Evolutionary conservation across 2,329 filamentous ascomycete genomes (phyloP).

Genomic region (Fusarium vanettenii): DNA sequence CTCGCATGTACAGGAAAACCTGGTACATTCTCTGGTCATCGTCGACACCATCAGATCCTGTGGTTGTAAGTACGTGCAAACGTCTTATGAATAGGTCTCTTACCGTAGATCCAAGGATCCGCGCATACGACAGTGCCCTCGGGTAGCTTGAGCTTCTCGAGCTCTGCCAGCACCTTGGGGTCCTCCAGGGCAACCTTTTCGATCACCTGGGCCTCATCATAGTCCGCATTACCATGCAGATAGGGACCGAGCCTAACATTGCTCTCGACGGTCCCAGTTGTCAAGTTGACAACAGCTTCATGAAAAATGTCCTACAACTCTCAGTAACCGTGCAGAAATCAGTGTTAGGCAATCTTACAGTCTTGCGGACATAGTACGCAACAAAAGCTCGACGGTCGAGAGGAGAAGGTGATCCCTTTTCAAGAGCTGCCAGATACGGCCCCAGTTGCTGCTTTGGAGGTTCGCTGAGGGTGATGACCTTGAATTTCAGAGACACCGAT

Average conservation of each 20-base stretch:
- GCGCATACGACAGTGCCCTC: constrained; percentile 33
- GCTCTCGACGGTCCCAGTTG: constrained; percentile 19
- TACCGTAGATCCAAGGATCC: constrained; percentile 36
- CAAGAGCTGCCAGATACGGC: constrained; percentile 22
- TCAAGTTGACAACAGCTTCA: constrained; percentile 32
- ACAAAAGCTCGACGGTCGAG: constrained; percentile 30
- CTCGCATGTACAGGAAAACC: constrained; percentile 36
- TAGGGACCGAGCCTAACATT: constrained; percentile 33
- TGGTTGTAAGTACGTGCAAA: neutral
- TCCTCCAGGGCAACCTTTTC: constrained; percentile 32
- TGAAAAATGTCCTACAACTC: constrained; percentile 25
- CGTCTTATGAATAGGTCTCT: neutral
- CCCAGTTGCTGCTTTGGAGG: constrained; percentile 28
- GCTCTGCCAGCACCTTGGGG: constrained; percentile 22
- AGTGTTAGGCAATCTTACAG: neutral
- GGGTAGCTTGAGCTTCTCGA: constrained; percentile 27
- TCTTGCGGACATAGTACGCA: constrained; percentile 32
- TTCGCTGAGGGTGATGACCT: constrained; percentile 35
- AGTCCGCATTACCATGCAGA: constrained; percentile 28
- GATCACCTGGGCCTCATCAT: constrained; percentile 29
- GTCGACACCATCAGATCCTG: constrained; percentile 32
- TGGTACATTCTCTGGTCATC: constrained; percentile 36
- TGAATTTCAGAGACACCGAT: constrained; percentile 29
- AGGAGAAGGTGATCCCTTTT: constrained; percentile 1
- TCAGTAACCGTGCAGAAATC: neutral